phyloP scores from a whole-genome alignment of 1,139 yeast genomes.

The Arxiozyma telluris region DNA sequence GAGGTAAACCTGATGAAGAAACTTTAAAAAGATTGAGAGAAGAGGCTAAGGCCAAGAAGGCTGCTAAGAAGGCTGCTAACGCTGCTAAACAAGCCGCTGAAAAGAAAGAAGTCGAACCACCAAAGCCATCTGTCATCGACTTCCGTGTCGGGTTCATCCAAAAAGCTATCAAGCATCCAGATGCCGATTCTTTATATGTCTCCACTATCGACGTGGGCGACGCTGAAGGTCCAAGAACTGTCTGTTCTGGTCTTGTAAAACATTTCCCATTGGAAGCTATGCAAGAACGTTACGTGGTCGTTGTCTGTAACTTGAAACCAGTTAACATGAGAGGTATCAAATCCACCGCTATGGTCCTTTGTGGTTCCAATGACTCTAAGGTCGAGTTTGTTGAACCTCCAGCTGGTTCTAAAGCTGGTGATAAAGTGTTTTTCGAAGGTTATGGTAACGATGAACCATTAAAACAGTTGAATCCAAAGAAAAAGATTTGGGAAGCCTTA shows the following conservation, averaged over 20 bases:
- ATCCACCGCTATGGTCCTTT: conserved; percentile 92
- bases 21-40: conserved; percentile 52
- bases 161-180: conserved; percentile 94
- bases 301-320: conserved; percentile 82
- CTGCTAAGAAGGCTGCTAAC: conserved; percentile 65
- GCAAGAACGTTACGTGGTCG: conserved; percentile 75
- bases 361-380: conserved; percentile 61
- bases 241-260: conserved; percentile 88
- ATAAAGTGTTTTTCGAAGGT: conserved; percentile 89
- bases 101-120: conserved; percentile 50
- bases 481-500: conserved; percentile 92
- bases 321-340: conserved; percentile 92
- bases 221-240: conserved; percentile 93
- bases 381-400: conserved; percentile 97
- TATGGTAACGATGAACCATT: conserved; percentile 76
- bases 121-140: conserved; percentile 78
- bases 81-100: conserved; percentile 45
- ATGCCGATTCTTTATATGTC: conserved; percentile 92
- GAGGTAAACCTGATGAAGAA: conserved; percentile 49
- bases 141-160: conserved; percentile 94
- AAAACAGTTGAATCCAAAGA: conserved; percentile 92
- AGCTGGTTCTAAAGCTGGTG: conserved; percentile 90
- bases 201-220: conserved; percentile 97
- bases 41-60: conserved; percentile 66
- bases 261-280: conserved; percentile 70